Evolutionary conservation across 202 grass and related monocot species (phyloP), one percentile per base, ranked within the genome.

Genomic region (Panicum hallii): DNA sequence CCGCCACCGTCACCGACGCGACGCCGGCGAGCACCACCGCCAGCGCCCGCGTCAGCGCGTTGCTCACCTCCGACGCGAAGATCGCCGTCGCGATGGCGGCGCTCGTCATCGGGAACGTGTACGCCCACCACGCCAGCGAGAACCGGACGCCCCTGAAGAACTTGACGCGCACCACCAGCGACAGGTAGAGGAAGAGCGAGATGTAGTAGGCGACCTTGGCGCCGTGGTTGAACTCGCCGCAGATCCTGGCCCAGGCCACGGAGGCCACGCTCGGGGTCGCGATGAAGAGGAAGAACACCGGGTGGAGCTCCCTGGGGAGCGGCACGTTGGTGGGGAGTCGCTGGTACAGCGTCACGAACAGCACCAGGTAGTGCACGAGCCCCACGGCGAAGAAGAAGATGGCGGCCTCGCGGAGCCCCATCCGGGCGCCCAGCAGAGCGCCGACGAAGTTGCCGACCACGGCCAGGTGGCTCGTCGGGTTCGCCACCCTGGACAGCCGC

Each of bases 301-400:
- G 95, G 67, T 97, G 95, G 16, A 97, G 91, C 53, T 97, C 92
- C 72, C 84, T 88, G 1, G 95, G 87, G 2, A 97, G 88, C 64
- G 81, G 76, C 15, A 65, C 63, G 70, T 80, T 97, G 28, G 95
- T 97, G n/a, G 95, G 92, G 7, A 97, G 87, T 47, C 86, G 64
- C 81, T 94, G 94, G 81, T 97, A 97, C 12, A 97, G 91, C 42
- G 95, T 97, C 13, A 97, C 92, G 43, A 97, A 97, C 7, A 97
- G 82, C 74, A 97, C 90, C 5, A 76, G 12, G 82, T 97, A 97
- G 89, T 97, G 95, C 3, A 85, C 92, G 0, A 90, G 23, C 9
- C 95, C 95, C 3, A 97, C 49, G 41, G 95, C 88, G 55, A 93
- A 93, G 81, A 95, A 94, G 87, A 97, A 97, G n/a, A 85, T 58